Conservation (phyloP, 208 protist species). For the Endotrypanum monterogeii region DNA sequence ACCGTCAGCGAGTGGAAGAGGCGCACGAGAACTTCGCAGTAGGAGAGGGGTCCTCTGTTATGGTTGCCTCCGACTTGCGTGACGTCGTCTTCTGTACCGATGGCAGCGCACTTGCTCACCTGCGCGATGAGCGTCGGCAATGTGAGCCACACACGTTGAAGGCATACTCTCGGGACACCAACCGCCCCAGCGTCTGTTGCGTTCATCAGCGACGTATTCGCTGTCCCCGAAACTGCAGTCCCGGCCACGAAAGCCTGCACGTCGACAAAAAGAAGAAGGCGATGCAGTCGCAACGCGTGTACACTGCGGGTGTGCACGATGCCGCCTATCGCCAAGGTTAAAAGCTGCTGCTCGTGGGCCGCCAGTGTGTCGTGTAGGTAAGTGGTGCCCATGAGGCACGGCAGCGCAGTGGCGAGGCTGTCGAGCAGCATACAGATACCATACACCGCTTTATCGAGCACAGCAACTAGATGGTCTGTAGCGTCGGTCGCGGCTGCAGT, state of each 20-base stretch:
- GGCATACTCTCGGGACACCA: slow-evolving; percentile 10
- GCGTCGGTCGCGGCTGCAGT: slow-evolving; percentile 7
- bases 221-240: background rate
- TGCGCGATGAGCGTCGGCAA: slow-evolving; percentile 36
- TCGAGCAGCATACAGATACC: slow-evolving; percentile 33
- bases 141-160: slow-evolving; percentile 48
- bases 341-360: slow-evolving; percentile 43
- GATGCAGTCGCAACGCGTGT: slow-evolving; percentile 42
- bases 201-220: background rate
- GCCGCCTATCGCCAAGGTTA: slow-evolving; percentile 45
- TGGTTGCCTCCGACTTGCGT: background rate
- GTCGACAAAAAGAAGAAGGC: slow-evolving; percentile 53
- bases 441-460: slow-evolving; percentile 44
- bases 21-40: slow-evolving; percentile 10
- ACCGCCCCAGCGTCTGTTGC: background rate
- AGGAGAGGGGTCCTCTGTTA: slow-evolving; percentile 2
- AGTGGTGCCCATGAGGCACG: slow-evolving; percentile 30
- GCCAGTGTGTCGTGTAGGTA: slow-evolving; percentile 56
- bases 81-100: background rate
- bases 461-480: slow-evolving; percentile 10
- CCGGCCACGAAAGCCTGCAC: slow-evolving; percentile 36
- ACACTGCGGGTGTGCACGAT: slow-evolving; percentile 32
- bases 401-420: slow-evolving; percentile 34
- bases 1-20: slow-evolving; percentile 14
- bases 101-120: slow-evolving; percentile 18